Evolutionary conservation across 768 basidiomycete species (phyloP).

Genomic region (Agaricus sinodeliciosus): DNA sequence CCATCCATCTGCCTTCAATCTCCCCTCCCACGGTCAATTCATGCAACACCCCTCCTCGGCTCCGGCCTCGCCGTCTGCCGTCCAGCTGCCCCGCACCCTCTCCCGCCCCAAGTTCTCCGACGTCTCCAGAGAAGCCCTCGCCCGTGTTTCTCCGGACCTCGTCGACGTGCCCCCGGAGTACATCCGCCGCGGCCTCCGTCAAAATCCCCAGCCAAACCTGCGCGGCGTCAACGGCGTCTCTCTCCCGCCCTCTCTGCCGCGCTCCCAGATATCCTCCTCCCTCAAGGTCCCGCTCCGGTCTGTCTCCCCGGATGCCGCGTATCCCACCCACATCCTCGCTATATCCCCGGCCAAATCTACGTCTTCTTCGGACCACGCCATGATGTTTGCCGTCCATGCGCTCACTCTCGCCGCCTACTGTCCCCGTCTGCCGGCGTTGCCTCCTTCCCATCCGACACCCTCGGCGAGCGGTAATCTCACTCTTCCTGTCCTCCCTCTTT

Average conservation of each 20-base stretch:
- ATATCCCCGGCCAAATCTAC: constrained; percentile 40
- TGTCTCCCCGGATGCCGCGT: constrained; percentile 24
- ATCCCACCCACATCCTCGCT: constrained; percentile 53
- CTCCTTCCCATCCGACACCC: constrained; percentile 24
- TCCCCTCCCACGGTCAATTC: constrained; percentile 29
- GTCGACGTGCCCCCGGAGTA: constrained; percentile 60
- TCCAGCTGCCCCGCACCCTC: constrained; percentile 71
- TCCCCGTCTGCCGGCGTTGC: constrained; percentile 46
- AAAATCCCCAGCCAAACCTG: constrained; percentile 43
- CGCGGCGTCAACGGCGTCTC: constrained; percentile 46
- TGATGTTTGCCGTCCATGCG: constrained; percentile 56
- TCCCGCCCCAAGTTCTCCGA: constrained; percentile 53
- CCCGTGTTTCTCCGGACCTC: constrained; percentile 63
- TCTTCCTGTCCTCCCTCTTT: constrained; percentile 66
- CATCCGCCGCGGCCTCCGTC: constrained; percentile 53
- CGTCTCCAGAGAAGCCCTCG: constrained; percentile 51
- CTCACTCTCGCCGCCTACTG: constrained; percentile 58
- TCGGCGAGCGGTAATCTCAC: constrained; percentile 25
- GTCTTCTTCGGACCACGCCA: constrained; percentile 32
- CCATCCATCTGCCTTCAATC: constrained; percentile 33
- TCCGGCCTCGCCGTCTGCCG: constrained; percentile 21
- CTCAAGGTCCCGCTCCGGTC: constrained; percentile 42
- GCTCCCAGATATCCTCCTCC: constrained; percentile 53
- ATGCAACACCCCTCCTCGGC: constrained; percentile 17
- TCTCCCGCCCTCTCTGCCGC: constrained; percentile 53